Base-by-base conservation (phyloP, 2,329 filamentous ascomycete species). In the Triangularia setosa region DNA sequence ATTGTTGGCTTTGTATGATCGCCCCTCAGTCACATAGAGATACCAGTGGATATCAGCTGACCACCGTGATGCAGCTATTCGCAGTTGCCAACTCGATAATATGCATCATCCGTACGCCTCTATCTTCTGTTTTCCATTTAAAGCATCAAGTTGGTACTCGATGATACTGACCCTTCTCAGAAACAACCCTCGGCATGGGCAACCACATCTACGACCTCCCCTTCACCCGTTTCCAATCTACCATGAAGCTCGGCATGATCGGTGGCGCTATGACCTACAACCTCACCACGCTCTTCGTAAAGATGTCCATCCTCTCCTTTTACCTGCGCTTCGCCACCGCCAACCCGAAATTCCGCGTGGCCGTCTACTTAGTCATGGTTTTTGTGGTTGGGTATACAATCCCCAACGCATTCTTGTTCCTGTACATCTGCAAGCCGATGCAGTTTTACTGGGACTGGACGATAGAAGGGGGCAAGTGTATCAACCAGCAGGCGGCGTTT, bases 401-500 rank as follows among this genome's bases (percentile, higher is more conserved):
- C 44, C 63, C 66, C 54, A 70, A 72, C 62, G 69, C 67, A 24
- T 69, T 75, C 33, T 52, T 71, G 18, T 69, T 72, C n/a, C 65
- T 71, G n/a, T 73, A 73, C 58, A 70, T 72, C 40, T 75, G 74
- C 68, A 56, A 59, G 16, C 74, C 74, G 1, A 65, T 74, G 5
- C 48, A 60, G 16, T 69, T 57, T n/a, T 67, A 69, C 24, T 75
- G 72, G 73, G 69, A 73, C 52, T 62, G 60, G 58, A 28, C 16
- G 23, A 61, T 63, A 18, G 48, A 57, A 5, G 57, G 18, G 7
- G 77, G 48, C 71, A 71, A n/a, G 54, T 81, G 79, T 67, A 72
- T 81, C 59, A 68, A 77, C 58, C 75, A 78, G 57, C 75, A 78
- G 54, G 71, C 76, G 16, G 77, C 79, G 66, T 80, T 80, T 68